Conservation (phyloP, 305 asterid genomes). For the Fraxinus latifolia region DNA sequence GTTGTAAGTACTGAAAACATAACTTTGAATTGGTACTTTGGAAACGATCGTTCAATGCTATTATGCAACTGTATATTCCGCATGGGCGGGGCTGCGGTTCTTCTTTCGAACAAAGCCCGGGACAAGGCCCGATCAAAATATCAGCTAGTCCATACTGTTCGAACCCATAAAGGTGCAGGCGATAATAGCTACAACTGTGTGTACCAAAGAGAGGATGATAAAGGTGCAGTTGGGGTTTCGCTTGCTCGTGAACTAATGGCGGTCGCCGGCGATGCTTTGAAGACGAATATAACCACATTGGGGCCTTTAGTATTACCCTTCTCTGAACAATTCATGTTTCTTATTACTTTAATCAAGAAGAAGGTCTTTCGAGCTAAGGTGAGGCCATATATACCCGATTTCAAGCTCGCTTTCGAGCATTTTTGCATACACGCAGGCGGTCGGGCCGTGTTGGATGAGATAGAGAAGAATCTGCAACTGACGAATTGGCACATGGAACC, state of each 20-base stretch:
- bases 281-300: conserved; percentile 64
- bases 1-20: conserved; percentile 71
- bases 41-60: conserved; percentile 72
- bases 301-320: conserved; percentile 65
- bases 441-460: conserved; percentile 62
- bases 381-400: conserved; percentile 69
- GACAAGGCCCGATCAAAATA: conserved; percentile 57
- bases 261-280: conserved; percentile 64
- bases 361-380: conserved; percentile 41
- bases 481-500: conserved; percentile 79
- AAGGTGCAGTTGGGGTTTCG: conserved; percentile 49
- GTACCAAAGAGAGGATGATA: conserved; percentile 59
- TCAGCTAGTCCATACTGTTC: conserved; percentile 53
- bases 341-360: conserved; percentile 39
- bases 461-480: conserved; percentile 58
- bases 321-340: conserved; percentile 57
- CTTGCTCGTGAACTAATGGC: conserved; percentile 61
- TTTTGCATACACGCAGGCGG: conserved; percentile 78
- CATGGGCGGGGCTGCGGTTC: conserved; percentile 70
- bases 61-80: conserved; percentile 70
- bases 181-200: conserved; percentile 62
- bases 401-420: conserved; percentile 70
- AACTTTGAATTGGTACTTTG: conserved; percentile 68
- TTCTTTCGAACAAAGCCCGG: conserved; percentile 44
- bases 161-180: conserved; percentile 70